Evolutionary conservation across 2,329 filamentous ascomycete species (phyloP).

Genomic region (Sporothrix pseudoabietina): DNA sequence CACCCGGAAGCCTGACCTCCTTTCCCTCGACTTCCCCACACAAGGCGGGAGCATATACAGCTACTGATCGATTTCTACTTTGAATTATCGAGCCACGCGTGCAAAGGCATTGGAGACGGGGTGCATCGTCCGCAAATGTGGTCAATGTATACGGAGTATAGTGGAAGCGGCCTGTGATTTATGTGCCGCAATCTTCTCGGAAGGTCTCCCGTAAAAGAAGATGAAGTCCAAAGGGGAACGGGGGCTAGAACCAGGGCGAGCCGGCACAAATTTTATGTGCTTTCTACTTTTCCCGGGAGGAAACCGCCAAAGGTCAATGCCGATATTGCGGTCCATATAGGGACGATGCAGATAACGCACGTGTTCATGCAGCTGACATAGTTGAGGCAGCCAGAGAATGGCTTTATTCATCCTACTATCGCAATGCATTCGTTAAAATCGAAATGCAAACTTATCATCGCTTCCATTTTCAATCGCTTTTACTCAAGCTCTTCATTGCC

Average conservation of each 20-base stretch:
- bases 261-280: neutral
- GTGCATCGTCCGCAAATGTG: neutral
- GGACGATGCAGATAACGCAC: neutral
- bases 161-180: neutral
- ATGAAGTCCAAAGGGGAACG: neutral
- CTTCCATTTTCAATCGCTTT: neutral
- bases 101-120: neutral
- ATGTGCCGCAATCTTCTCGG: neutral
- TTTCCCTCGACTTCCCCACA: neutral
- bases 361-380: slow-evolving; percentile 7
- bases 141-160: too few species aligned
- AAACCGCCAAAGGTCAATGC: neutral
- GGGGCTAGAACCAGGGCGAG: neutral
- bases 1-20: slow-evolving; percentile 1
- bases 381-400: neutral
- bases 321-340: neutral
- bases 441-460: neutral
- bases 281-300: neutral
- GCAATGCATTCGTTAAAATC: neutral
- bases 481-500: too few species aligned
- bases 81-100: neutral
- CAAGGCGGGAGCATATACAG: neutral
- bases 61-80: neutral
- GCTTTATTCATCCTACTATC: neutral
- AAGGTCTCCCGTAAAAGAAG: slow-evolving; percentile 8